Evolutionary conservation across 2,329 filamentous ascomycete genomes (phyloP).

Genomic region (Fragosphaeria purpurea): DNA sequence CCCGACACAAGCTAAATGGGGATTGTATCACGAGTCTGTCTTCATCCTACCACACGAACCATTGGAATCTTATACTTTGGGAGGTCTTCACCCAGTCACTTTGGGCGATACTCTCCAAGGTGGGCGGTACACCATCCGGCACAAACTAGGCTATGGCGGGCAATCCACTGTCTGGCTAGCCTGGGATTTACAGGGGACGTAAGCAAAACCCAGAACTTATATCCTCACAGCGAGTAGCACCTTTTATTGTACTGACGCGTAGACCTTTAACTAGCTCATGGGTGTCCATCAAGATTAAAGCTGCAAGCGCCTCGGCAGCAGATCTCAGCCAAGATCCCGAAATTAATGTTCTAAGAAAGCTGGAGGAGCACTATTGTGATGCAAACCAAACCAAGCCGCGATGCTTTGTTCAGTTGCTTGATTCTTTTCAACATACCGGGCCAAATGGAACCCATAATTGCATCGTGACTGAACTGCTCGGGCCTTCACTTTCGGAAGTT

Average conservation of each 20-base stretch:
- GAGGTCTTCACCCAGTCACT: constrained; percentile 1
- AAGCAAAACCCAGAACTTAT: too few species aligned
- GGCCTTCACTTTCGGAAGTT: not conserved
- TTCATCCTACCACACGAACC: not conserved
- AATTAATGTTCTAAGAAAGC: not conserved
- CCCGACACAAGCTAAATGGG: not conserved
- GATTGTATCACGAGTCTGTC: not conserved
- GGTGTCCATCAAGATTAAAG: not conserved
- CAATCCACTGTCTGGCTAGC: constrained; percentile 2
- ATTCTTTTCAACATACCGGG: not conserved
- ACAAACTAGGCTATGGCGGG: constrained; percentile 3
- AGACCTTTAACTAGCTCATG: not conserved
- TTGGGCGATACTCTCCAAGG: not conserved
- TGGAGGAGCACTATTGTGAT: not conserved
- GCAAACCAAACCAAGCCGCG: not conserved
- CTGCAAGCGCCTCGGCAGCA: not conserved
- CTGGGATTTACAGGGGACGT: not conserved
- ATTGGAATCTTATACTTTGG: not conserved
- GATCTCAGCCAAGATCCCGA: not conserved
- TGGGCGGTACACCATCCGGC: constrained; percentile 1
- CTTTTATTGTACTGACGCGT: too few species aligned
- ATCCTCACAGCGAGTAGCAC: too few species aligned
- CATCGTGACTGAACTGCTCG: not conserved
- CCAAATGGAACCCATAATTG: not conserved
- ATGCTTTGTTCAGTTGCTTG: not conserved